Evolutionary conservation across 2,329 filamentous ascomycete genomes (phyloP), one percentile per base, ranked within the genome.

Genomic region (Endocalyx cinctus): DNA sequence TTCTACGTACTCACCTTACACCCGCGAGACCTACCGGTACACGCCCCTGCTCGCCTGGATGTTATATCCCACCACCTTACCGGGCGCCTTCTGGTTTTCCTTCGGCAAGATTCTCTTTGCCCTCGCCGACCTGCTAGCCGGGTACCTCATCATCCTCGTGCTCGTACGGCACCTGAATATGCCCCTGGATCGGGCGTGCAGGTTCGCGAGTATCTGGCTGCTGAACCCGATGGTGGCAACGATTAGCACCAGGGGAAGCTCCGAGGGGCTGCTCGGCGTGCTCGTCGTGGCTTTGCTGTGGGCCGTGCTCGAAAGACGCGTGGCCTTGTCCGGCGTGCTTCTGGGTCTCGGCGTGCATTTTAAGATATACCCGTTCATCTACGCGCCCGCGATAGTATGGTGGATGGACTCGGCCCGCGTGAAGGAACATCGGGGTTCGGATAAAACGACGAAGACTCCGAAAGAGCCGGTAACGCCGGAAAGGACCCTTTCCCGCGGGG

Each of bases 331-430:
- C 0, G 90, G 86, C 0, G 44, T 80, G 3, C 59, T 97, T 18
- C 68, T 98, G 3, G 92, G 92, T 0, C 63, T 95, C 17, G 79
- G 79, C 2, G 89, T 97, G 17, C 92, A 98, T 63, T 94, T 98
- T 65, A 98, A 98, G 70, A 97, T 98, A 41, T 98, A 98, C 52
- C 92, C 92, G 0, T 95, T 97, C 59, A 87, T 98, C 39, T 98
- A 98, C 60, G 90, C 86, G 2, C 77, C 82, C 0, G 80, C 83
- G 4, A 81, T 92, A 26, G 59, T 87, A 5, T 88, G 83, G 82
- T 89, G 82, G 82, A 77, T 90, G 64, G 84, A 86, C 46, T 64
- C 63, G 3, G 70, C 73, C 42, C 60, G 57, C 17, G 58, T 74
- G 37, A 48, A 52, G 7, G 6, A 8, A 25, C 8, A 17, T 13